Conservation (phyloP, 225 moss, liverwort and hornwort genomes). For the Ulota crispa region DNA sequence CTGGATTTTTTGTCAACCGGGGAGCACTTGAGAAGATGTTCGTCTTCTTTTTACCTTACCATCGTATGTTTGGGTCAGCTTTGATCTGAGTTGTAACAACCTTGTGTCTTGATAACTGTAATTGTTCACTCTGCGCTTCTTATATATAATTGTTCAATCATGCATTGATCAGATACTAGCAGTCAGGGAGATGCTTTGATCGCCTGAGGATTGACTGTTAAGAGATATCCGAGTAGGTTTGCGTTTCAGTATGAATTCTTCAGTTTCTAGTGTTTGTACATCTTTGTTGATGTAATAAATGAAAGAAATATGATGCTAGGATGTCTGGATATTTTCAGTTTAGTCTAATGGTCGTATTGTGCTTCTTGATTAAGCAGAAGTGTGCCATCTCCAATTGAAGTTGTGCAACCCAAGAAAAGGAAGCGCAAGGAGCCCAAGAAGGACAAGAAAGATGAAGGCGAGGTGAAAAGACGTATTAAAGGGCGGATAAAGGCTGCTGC, state of each 20-base stretch:
- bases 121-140: constrained; percentile 1
- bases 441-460: constrained; percentile 66
- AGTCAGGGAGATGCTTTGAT: not conserved
- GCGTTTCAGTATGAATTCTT: not conserved
- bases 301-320: not conserved
- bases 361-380: constrained; percentile 49
- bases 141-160: not conserved
- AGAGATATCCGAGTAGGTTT: constrained; percentile 3
- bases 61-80: constrained; percentile 7
- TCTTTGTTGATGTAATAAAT: constrained; percentile 7
- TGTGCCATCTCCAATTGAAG: constrained; percentile 62
- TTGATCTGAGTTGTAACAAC: not conserved
- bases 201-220: constrained; percentile 17
- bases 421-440: constrained; percentile 72
- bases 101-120: not conserved
- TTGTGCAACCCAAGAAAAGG: constrained; percentile 74
- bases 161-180: constrained; percentile 9
- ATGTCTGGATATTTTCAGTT: not conserved
- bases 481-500: constrained; percentile 89
- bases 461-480: constrained; percentile 79
- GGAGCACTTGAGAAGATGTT: constrained; percentile 92
- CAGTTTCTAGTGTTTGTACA: constrained; percentile 10
- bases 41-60: constrained; percentile 27
- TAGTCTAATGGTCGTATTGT: constrained; percentile 17
- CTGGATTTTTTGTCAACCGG: constrained; percentile 92